Percentiles rank a stretch among this genome's conserved stretches.
Conservation (phyloP, 179 eudicot species). For the Vitellaria paradoxa region DNA sequence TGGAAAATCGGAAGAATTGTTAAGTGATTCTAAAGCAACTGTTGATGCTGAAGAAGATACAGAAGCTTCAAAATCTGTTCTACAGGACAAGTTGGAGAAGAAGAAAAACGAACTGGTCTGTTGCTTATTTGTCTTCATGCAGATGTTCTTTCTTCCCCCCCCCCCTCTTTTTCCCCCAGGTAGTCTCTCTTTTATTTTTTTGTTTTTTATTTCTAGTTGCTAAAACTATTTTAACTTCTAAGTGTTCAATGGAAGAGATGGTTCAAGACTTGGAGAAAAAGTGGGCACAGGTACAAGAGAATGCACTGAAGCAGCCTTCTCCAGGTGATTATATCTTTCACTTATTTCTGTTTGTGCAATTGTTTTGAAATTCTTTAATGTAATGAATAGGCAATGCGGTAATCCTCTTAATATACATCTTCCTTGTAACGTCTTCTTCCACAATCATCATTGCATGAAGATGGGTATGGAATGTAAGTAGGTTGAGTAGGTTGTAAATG, state of each 20-base stretch:
- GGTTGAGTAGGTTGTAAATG: not conserved
- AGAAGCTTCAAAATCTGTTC: slow-evolving; percentile 41
- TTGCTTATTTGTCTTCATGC: slow-evolving; percentile 10
- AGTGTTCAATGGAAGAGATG: slow-evolving; percentile 62
- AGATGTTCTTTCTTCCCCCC: too few species aligned
- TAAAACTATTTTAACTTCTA: slow-evolving; percentile 13
- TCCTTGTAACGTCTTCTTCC: not conserved
- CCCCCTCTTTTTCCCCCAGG: too few species aligned
- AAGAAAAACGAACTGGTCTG: slow-evolving; percentile 77
- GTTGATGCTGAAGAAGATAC: slow-evolving; percentile 33
- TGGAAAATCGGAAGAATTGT: slow-evolving; percentile 21
- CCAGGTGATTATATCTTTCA: slow-evolving; percentile 51
- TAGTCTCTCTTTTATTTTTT: not conserved
- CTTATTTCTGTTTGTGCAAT: not conserved
- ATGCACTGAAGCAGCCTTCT: slow-evolving; percentile 74
- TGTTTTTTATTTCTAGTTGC: not conserved
- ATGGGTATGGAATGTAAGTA: not conserved
- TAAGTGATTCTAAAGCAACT: slow-evolving; percentile 22
- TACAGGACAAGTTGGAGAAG: slow-evolving; percentile 67
- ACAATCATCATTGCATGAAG: not conserved
- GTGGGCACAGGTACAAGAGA: slow-evolving; percentile 77
- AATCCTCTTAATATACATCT: not conserved
- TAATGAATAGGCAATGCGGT: not conserved
- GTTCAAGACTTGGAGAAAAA: slow-evolving; percentile 68
- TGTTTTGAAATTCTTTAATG: not conserved